These are phyloP conservation scores for Penicillium ochrochloron DNA, from an alignment of 495 filamentous ascomycete species.

Conservation along the genomic window DNA sequence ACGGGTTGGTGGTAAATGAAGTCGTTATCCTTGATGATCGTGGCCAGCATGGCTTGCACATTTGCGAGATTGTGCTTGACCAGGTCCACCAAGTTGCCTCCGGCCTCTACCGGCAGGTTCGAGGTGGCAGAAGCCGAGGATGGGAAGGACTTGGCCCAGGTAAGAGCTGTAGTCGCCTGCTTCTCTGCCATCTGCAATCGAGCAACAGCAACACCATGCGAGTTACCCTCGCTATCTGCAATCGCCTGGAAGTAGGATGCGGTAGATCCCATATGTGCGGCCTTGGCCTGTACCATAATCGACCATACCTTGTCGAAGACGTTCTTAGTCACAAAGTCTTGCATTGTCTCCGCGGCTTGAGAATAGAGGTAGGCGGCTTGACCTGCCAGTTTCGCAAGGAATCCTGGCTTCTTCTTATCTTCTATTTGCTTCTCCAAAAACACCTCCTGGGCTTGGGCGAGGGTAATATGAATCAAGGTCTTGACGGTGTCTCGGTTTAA, in stretches of 20 bases:
- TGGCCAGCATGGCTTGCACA: conserved; percentile 77
- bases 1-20: conserved; percentile 96
- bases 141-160: conserved; percentile 80
- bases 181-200: conserved; percentile 81
- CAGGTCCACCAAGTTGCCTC: conserved; percentile 71
- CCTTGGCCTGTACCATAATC: conserved; percentile 83
- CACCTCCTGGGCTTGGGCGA: conserved; percentile 95
- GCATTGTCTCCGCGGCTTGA: conserved; percentile 84
- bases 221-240: conserved; percentile 84
- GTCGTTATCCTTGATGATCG: conserved; percentile 90
- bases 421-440: conserved; percentile 95
- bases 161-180: conserved; percentile 73
- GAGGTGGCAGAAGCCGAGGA: conserved; percentile 76
- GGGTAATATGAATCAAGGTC: conserved; percentile 86
- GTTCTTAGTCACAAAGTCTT: conserved; percentile 88
- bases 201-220: conserved; percentile 85
- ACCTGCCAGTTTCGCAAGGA: conserved; percentile 89
- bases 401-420: conserved; percentile 89
- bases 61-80: conserved; percentile 79
- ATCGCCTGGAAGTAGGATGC: conserved; percentile 95
- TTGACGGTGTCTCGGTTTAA: conserved; percentile 94
- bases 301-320: conserved; percentile 98
- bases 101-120: conserved; percentile 82
- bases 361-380: conserved; percentile 87
- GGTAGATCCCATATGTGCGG: conserved; percentile 79